Base-by-base conservation (phyloP, 495 filamentous ascomycete genomes). In the Aspergillus mulundensis region DNA sequence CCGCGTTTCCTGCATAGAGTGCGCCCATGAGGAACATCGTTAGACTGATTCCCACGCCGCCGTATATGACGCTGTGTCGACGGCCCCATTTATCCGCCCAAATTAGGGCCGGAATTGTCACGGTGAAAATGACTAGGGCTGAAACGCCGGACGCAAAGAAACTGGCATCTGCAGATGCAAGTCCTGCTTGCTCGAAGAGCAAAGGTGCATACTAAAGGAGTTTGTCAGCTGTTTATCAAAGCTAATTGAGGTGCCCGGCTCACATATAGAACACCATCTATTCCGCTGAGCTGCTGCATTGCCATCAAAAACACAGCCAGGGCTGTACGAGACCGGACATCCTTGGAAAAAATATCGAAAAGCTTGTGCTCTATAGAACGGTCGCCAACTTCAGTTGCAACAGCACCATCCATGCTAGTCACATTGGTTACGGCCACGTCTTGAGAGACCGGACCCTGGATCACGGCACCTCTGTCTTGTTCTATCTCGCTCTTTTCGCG, bases 81-180 rank as follows among this genome's bases (percentile, higher is more conserved):
- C 85, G 77, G 8, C 83, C 81, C 83, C 82, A 86, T 56, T 72
- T 72, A 56, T 87, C 85, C 0, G 80, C 77, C 25, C 76, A 77
- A 38, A 86, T 69, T 23, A 81, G 64, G 2, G 75, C 77, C 0
- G 80, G 80, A 34, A 82, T 76, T 1, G 77, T 77, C 12, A 76
- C 67, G 11, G 63, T 66, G 40, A 80, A 72, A 19, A 83, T 81
- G 7, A 79, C 66, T 0, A 83, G 65, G 0, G 75, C 78, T 3
- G 77, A 78, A 38, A 83, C 67, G n/a, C 79, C 80, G 7, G 77
- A 81, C 3, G 80, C 78, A 19, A 83, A 74, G 58, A 83, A 81
- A 6, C 76, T 74, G 11, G 80, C 76, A 46, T 73, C 66, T 3
- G 74, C 66, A 3, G 72, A 73, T 5, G 73, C 62, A 20, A 82